Conservation (phyloP, 495 filamentous ascomycete genomes). For the Penicillium nucicola region DNA sequence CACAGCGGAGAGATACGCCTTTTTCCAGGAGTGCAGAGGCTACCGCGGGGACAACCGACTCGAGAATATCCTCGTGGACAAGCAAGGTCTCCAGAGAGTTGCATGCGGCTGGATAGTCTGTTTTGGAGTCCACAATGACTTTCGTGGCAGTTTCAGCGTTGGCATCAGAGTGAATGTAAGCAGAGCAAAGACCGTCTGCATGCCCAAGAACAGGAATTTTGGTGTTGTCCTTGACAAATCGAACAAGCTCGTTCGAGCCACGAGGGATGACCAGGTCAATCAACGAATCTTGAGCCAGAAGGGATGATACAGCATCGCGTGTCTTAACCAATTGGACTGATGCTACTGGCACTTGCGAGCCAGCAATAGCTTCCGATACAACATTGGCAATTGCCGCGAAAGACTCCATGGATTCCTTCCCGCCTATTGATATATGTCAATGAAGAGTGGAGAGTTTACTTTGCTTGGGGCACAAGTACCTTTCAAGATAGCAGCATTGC, state of each 20-base stretch:
- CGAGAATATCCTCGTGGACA: slow-evolving; percentile 69
- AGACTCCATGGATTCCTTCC: slow-evolving; percentile 92
- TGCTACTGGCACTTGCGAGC: slow-evolving; percentile 74
- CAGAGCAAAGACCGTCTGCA: slow-evolving; percentile 88
- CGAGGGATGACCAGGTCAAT: slow-evolving; percentile 96
- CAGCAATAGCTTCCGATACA: slow-evolving; percentile 74
- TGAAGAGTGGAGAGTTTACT: neutral
- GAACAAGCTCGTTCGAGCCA: slow-evolving; percentile 89
- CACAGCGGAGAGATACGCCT: slow-evolving; percentile 84
- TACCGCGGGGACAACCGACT: slow-evolving; percentile 64
- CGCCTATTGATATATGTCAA: slow-evolving; percentile 47
- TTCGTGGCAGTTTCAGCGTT: slow-evolving; percentile 67
- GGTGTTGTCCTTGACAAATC: slow-evolving; percentile 83
- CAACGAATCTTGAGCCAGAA: slow-evolving; percentile 76
- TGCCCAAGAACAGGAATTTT: slow-evolving; percentile 96
- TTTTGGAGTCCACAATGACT: slow-evolving; percentile 88
- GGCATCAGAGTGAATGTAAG: slow-evolving; percentile 82
- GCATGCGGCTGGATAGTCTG: slow-evolving; percentile 93
- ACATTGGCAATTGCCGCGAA: slow-evolving; percentile 84
- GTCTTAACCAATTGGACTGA: slow-evolving; percentile 92
- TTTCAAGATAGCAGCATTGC: slow-evolving; percentile 96
- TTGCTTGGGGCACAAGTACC: slow-evolving; percentile 35
- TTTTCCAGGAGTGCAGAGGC: slow-evolving; percentile 68
- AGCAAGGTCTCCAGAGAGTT: slow-evolving; percentile 89
- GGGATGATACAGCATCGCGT: slow-evolving; percentile 78